Conservation (phyloP, 2,329 filamentous ascomycete species). For the Xenoacremonium recifei region DNA sequence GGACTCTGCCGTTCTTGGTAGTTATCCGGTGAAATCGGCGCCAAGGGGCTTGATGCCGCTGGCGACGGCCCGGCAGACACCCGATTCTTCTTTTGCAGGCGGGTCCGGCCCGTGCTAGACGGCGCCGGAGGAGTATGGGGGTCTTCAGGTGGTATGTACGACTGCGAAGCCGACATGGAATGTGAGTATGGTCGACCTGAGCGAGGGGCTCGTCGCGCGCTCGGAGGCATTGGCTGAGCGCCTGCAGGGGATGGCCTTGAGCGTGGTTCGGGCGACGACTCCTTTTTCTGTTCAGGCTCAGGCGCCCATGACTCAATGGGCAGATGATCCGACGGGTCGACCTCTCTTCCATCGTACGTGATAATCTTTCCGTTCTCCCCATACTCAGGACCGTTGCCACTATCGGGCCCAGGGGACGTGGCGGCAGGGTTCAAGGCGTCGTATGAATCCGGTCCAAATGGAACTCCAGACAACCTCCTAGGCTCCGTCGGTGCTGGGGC, state of each 20-base stretch:
- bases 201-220: constrained; percentile 51
- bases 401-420: constrained; percentile 29
- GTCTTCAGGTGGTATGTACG: constrained; percentile 30
- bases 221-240: constrained; percentile 50
- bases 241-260: constrained; percentile 50
- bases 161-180: constrained; percentile 39
- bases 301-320: constrained; percentile 77
- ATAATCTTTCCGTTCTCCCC: constrained; percentile 67
- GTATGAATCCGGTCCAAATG: constrained; percentile 75
- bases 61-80: constrained; percentile 38
- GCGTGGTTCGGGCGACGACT: constrained; percentile 29
- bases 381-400: constrained; percentile 32
- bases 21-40: constrained; percentile 51
- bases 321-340: constrained; percentile 79
- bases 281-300: constrained; percentile 60
- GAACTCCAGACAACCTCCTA: constrained; percentile 58
- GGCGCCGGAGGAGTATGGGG: constrained; percentile 32
- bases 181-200: constrained; percentile 41
- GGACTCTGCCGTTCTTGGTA: constrained; percentile 44
- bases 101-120: constrained; percentile 48
- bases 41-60: constrained; percentile 47
- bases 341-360: constrained; percentile 70
- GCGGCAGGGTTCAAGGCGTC: constrained; percentile 66
- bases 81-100: constrained; percentile 64
- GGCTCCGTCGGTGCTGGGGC: constrained; percentile 52